Percentiles rank a stretch among this genome's conserved stretches.
phyloP scores from a whole-genome alignment of 371 early-diverging fungal genomes.

The Saksenaea oblongispora region DNA sequence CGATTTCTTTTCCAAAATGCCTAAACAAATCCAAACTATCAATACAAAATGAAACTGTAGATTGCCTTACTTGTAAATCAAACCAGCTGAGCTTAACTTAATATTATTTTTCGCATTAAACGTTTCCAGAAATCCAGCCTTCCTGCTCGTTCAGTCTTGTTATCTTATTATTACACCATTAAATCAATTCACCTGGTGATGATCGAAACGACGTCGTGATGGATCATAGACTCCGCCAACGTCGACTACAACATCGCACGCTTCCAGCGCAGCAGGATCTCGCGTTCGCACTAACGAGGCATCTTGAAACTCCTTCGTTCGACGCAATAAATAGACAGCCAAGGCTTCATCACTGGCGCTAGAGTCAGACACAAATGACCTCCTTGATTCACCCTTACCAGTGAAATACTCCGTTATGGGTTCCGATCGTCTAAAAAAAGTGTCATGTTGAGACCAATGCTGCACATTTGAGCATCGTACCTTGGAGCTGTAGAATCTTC shows the following conservation, averaged over 20 bases:
- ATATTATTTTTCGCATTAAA: conserved; percentile 67
- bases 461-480: neutral
- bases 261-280: conserved; percentile 65
- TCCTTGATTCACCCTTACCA: neutral
- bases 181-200: conserved; percentile 68
- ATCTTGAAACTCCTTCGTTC: neutral
- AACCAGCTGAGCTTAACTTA: conserved; percentile 82
- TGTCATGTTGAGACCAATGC: neutral
- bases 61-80: conserved; percentile 68
- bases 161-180: neutral
- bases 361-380: neutral
- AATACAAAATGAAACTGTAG: neutral
- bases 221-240: conserved; percentile 91
- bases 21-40: conserved; percentile 27
- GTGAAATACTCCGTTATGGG: neutral
- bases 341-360: neutral
- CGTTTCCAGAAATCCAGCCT: conserved; percentile 79
- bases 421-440: neutral
- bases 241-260: conserved; percentile 88
- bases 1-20: conserved; percentile 79
- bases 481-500: neutral
- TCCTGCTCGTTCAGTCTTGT: neutral
- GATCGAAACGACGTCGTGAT: conserved; percentile 73
- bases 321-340: neutral
- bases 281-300: conserved; percentile 70